phyloP scores from a whole-genome alignment of 2,329 filamentous ascomycete species.

The Colletotrichum sp. region DNA sequence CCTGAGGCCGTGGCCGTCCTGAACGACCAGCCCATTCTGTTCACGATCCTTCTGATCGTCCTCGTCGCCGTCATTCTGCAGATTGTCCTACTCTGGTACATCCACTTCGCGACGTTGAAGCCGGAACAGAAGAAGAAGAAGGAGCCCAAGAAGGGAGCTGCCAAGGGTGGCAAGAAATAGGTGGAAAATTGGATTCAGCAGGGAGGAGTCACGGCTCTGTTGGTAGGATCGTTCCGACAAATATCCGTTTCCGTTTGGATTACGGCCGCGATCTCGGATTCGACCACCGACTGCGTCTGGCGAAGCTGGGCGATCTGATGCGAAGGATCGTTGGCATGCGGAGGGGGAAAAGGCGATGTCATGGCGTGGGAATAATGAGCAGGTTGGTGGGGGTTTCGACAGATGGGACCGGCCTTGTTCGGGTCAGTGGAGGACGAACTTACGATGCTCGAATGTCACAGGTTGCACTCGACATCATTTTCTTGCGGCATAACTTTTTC shows the following conservation, averaged over 20 bases:
- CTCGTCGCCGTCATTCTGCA: slow-evolving; percentile 54
- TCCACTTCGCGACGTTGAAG: slow-evolving; percentile 65
- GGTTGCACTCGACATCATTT: slow-evolving; percentile 7
- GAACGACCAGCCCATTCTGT: slow-evolving; percentile 66
- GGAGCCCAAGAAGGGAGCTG: slow-evolving; percentile 41
- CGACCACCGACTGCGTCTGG: background rate
- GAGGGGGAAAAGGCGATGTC: background rate
- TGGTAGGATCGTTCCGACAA: background rate
- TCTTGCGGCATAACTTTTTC: slow-evolving; percentile 8
- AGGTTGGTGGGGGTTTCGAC: background rate
- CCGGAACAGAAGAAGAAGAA: slow-evolving; percentile 64
- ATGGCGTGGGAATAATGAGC: slow-evolving; percentile 1
- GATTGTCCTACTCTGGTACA: slow-evolving; percentile 57
- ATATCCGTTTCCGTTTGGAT: background rate
- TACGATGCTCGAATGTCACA: slow-evolving; percentile 6
- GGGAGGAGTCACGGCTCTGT: background rate
- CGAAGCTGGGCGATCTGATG: background rate
- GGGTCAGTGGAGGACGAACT: background rate
- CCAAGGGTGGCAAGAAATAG: slow-evolving; percentile 31
- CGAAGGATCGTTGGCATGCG: background rate
- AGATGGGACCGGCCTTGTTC: background rate
- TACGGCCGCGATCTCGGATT: background rate
- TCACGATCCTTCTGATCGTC: slow-evolving; percentile 61
- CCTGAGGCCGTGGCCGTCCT: slow-evolving; percentile 62
- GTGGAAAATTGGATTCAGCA: background rate